A percentile compares a stretch with the other conserved stretches of the same genome.
Evolutionary conservation across 345 rosid genomes (phyloP).

Genomic region (Nasturtium officinale): DNA sequence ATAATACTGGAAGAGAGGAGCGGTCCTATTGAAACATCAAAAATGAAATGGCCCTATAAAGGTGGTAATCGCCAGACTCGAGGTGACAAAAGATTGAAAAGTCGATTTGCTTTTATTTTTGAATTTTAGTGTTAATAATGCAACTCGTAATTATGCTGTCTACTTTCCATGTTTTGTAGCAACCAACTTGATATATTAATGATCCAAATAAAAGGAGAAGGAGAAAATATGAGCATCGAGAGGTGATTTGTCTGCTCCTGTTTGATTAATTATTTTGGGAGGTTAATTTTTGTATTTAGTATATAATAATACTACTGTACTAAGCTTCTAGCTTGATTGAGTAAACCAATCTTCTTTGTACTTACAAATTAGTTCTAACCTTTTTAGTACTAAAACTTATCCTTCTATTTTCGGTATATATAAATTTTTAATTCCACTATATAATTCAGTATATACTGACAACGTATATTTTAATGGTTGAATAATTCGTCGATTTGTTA

Average conservation of each 20-base stretch:
- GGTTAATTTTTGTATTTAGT: background rate
- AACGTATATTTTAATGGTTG: background rate
- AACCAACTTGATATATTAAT: slow-evolving; percentile 18
- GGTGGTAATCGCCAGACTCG: slow-evolving; percentile 23
- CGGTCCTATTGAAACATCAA: slow-evolving; percentile 2
- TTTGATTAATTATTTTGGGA: slow-evolving; percentile 4
- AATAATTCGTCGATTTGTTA: background rate
- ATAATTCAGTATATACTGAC: background rate
- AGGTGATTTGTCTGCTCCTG: slow-evolving; percentile 15
- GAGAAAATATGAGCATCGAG: slow-evolving; percentile 4
- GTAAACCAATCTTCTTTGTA: background rate
- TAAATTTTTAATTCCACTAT: background rate
- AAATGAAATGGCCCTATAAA: slow-evolving; percentile 19
- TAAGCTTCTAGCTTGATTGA: background rate
- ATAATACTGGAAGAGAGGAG: slow-evolving; percentile 8
- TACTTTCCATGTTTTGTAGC: slow-evolving; percentile 17
- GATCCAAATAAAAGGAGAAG: slow-evolving; percentile 1
- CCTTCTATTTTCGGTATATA: background rate
- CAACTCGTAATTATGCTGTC: slow-evolving; percentile 35
- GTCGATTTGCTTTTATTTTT: slow-evolving; percentile 26
- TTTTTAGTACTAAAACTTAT: background rate
- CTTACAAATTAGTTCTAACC: background rate
- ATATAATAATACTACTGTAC: background rate
- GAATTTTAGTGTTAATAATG: slow-evolving; percentile 28
- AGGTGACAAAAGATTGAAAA: slow-evolving; percentile 26